Evolutionary conservation across 139 green algal genomes (phyloP), one percentile per base, ranked within the genome.

Genomic region (Yamagishiella unicocca): DNA sequence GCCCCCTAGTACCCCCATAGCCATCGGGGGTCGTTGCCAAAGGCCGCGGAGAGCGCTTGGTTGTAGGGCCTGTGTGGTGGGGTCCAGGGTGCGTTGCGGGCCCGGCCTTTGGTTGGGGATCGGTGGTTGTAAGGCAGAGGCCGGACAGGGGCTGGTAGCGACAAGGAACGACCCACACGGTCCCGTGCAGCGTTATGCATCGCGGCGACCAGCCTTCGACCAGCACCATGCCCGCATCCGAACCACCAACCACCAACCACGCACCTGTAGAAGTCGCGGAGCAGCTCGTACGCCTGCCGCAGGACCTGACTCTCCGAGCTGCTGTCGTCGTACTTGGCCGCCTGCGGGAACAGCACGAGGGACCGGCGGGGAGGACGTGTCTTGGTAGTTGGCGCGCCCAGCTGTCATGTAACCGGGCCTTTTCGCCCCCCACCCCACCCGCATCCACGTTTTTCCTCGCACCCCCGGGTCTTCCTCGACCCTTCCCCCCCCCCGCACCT

Each of bases 1-100:
- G 70, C 27, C 35, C 25, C 38, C n/a, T 45, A 89, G 61, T 92
- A 92, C 25, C 71, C 89, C 89, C 89, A 92, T 2, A 87, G 42
- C 89, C 89, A 92, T 7, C 89, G 76, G 0, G 77, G 45, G 62
- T 92, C 89, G n/a, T 81, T 54, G 1, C 77, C 78, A 45, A 92
- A 74, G 22, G 83, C 38, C 77, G 74, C 12, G 0, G 66, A 78
- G 29, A 92, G 74, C 10, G 67, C 67, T 58, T 89, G 68, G 45
- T 92, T 92, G 68, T 70, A 92, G n/a, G 89, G 89, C 58, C 89
- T 83, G 78, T 8, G 45, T 37, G 29, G 53, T 17, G 14, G 42
- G 72, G 22, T 6, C 35, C 31, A 10, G 38, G 8, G 19, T 24
- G 35, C 2, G 12, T n/a, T n/a, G n/a, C n/a, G n/a, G n/a, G n/a